Conservation (phyloP, 164 flowering plant species). For the Protea cynaroides region DNA sequence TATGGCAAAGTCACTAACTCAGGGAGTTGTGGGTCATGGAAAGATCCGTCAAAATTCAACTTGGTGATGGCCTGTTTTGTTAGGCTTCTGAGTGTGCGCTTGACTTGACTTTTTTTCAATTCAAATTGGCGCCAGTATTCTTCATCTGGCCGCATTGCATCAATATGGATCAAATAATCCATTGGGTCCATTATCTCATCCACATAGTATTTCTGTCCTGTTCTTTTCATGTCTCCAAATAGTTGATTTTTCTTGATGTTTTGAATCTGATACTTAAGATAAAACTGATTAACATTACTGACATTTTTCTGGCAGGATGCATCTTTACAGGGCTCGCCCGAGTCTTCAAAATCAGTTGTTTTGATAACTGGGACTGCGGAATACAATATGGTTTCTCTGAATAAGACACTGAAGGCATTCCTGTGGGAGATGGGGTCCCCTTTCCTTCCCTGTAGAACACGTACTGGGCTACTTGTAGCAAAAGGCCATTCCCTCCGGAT, state of each 20-base stretch:
- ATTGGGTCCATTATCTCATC: too few relatives aligned
- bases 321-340: constrained; percentile 79
- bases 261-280: background rate
- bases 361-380: constrained; percentile 86
- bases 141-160: too few relatives aligned
- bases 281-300: background rate
- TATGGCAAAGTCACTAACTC: too few relatives aligned
- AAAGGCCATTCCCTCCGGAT: constrained; percentile 85
- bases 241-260: background rate
- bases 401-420: constrained; percentile 71
- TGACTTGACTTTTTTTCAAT: too few relatives aligned
- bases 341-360: constrained; percentile 88
- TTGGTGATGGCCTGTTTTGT: background rate
- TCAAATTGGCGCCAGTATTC: too few relatives aligned
- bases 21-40: background rate
- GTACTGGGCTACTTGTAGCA: constrained; percentile 78
- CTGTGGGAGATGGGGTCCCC: constrained; percentile 99
- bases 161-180: too few relatives aligned
- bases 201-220: background rate
- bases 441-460: constrained; percentile 78
- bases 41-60: background rate
- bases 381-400: constrained; percentile 78
- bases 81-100: background rate
- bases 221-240: background rate
- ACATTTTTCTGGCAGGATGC: constrained; percentile 64